Evolutionary conservation across 768 basidiomycete species (phyloP), one percentile per base, ranked within the genome.

Genomic region (Ramaria rubella): DNA sequence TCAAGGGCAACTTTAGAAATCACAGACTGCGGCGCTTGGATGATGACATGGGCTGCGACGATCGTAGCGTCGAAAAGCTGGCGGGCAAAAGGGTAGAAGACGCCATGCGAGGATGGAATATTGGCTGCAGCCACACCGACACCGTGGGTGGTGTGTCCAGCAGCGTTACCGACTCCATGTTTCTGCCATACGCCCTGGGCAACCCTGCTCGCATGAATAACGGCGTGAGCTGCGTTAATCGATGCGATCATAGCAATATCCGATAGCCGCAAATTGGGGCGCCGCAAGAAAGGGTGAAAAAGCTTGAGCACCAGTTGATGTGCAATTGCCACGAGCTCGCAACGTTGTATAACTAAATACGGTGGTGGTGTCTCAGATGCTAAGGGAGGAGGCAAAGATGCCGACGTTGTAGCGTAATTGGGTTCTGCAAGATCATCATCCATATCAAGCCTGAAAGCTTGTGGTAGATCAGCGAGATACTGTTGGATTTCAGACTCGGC

Each of bases 11-110:
- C 74, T 7, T 67, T 64, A 0, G 78, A 77, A 62, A 77, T 77
- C 33, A 81, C 69, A 27, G 72, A 72, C 23, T 59, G 64, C 0
- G 81, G 80, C 53, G 81, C 76, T 63, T 75, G 75, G 52, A 87
- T 73, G 54, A 78, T 79, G 7, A 81, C 77, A 63, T 85, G 79
- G 7, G 83, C 83, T 60, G 82, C 84, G 14, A 81, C 73, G 19
- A 86, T 77, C 4, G 80, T 77, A 0, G 89, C 82, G 60, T 87
- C 85, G 62, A 86, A 81, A 19, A 90, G 67, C 14, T 81, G 72
- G 58, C 83, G 77, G 15, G 78, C 76, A 49, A 86, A 77, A 2
- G 83, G 76, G 63, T 85, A 82, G 61, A 80, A 79, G 54, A 77
- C 77, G 62, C 82, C 77, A 38, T 77, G 63, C 2, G 77, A 74